Evolutionary conservation across 2,329 filamentous ascomycete species (phyloP).

Genomic region (Huntiella bhutanensis): DNA sequence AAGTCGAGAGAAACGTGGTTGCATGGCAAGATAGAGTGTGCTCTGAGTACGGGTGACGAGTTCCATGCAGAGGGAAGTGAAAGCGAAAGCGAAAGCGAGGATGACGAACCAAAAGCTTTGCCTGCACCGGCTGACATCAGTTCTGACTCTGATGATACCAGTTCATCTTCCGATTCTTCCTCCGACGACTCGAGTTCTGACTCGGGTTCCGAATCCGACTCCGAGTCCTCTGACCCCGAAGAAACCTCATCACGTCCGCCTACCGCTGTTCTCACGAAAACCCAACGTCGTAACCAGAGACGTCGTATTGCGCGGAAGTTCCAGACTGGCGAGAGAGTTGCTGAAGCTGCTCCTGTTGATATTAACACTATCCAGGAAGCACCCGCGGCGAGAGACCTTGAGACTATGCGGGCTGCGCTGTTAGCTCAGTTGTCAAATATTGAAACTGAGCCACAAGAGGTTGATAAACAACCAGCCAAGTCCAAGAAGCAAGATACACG

Average conservation of each 20-base stretch:
- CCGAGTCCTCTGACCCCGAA: neutral
- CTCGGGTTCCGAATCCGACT: conserved; percentile 3
- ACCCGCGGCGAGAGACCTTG: neutral
- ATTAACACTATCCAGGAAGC: too few species aligned
- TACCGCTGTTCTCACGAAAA: conserved; percentile 1
- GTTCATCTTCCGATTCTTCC: conserved; percentile 10
- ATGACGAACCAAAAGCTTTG: too few species aligned
- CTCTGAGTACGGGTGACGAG: too few species aligned
- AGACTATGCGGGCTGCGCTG: neutral
- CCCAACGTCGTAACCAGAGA: conserved; percentile 9
- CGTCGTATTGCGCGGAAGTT: conserved; percentile 2
- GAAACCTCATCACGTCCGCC: neutral
- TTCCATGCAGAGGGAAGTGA: too few species aligned
- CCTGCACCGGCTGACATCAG: too few species aligned
- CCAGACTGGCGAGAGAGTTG: too few species aligned
- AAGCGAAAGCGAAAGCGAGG: too few species aligned
- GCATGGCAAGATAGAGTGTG: too few species aligned
- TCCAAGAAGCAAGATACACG: too few species aligned
- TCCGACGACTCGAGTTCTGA: conserved; percentile 1
- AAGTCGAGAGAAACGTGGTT: too few species aligned
- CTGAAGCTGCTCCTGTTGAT: too few species aligned
- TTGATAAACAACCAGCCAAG: conserved; percentile 10
- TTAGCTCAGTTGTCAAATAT: neutral
- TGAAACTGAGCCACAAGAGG: neutral
- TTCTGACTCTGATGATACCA: neutral